Evolutionary conservation across 192 early-diverging fungal species (phyloP).

Genomic region (Coemansia aciculifera): DNA sequence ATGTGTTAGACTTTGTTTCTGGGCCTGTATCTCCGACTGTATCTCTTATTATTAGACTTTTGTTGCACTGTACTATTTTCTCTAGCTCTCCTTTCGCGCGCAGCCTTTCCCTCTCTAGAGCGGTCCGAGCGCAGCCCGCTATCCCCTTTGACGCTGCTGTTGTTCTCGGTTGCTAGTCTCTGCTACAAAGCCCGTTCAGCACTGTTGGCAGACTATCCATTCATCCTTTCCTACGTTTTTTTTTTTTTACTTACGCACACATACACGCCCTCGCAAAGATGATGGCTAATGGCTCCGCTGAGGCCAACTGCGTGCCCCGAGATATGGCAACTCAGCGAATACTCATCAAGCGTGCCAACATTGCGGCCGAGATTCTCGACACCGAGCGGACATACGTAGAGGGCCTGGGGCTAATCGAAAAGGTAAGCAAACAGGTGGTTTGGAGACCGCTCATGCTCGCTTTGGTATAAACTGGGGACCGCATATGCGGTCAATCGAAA

Average conservation of each 20-base stretch:
- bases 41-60: conserved; percentile 11
- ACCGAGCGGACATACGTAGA: conserved; percentile 87
- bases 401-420: conserved; percentile 61
- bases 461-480: neutral
- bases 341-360: conserved; percentile 49
- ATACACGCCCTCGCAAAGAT: conserved; percentile 16
- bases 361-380: conserved; percentile 76
- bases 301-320: neutral
- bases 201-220: neutral
- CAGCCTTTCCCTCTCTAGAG: conserved; percentile 4
- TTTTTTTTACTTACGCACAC: neutral
- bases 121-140: neutral
- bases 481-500: neutral
- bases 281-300: conserved; percentile 27
- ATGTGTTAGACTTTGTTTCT: neutral
- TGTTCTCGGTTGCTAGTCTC: neutral
- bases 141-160: neutral
- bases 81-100: conserved; percentile 2
- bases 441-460: neutral
- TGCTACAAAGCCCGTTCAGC: neutral
- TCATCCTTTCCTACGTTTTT: neutral
- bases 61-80: conserved; percentile 9
- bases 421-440: conserved; percentile 22
- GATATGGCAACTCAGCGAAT: conserved; percentile 16
- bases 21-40: conserved; percentile 1